Base-by-base conservation (phyloP, 2,329 filamentous ascomycete genomes). In the Neocatenulostroma microsporum region DNA sequence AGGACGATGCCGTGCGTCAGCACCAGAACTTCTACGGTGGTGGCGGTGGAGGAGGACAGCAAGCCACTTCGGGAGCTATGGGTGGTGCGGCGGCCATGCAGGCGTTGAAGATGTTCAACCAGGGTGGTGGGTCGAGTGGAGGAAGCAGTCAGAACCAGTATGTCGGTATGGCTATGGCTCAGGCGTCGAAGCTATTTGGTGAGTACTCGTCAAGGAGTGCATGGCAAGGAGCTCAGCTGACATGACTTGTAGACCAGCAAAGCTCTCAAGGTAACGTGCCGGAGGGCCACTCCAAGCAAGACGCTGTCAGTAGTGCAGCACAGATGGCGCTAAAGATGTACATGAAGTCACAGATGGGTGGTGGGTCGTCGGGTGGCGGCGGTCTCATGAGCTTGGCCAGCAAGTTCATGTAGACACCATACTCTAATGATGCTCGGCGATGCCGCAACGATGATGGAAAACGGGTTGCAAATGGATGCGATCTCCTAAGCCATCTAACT, bases 311-410 rank as follows among this genome's bases (percentile, higher is more conserved):
- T 57, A 70, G 79, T 60, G 88, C 88, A 3, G 87, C 79, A 2
- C 80, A 94, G 70, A 82, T 84, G 74, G 88, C 87, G 3, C 62
- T 94, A 51, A 87, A 94, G 74, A 82, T 94, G 76, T 94, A 88
- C 62, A 66, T 93, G 68, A 88, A 94, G 74, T 78, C 74, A 50
- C 73, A 86, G 58, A 62, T 62, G 56, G 62, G 67, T 19, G 63
- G 63, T 21, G 49, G 56, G 21, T 53, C 55, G 13, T 52, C 54
- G 9, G 73, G 72, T 14, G 61, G 70, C 45, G 64, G 69, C 55
- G 62, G 66, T 19, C 51, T 81, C 40, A 68, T 78, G 64, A 61
- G 63, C 36, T 48, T 79, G 55, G 77, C 77, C 8, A 71, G 69
- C 57, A 80, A 80, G 61, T 80, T 82, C 56, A 47, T 78, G 44